These are phyloP conservation scores for Boletus edulis DNA, from an alignment of 768 basidiomycete species.

Conservation along the genomic window DNA sequence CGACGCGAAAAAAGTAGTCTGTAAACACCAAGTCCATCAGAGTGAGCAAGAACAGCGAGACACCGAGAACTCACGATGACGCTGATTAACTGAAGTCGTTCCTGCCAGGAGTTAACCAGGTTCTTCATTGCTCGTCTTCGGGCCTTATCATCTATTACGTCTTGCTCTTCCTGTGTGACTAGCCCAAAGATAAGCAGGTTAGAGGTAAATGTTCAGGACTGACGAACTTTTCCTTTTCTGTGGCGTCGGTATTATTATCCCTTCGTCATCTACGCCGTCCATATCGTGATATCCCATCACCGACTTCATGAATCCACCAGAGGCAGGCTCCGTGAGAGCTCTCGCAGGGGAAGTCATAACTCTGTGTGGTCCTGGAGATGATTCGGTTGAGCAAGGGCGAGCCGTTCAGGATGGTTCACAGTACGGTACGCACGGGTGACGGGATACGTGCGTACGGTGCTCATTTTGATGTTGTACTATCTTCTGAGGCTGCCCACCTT, in stretches of 20 bases:
- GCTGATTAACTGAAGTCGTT: slow-evolving; percentile 57
- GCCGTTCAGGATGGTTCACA: neutral
- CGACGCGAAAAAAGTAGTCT: slow-evolving; percentile 66
- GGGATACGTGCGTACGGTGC: slow-evolving; percentile 7
- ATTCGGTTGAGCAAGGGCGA: neutral
- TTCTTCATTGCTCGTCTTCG: slow-evolving; percentile 45
- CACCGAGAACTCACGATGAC: slow-evolving; percentile 46
- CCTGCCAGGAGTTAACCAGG: slow-evolving; percentile 61
- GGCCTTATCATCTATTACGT: slow-evolving; percentile 45
- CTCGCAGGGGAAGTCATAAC: slow-evolving; percentile 11
- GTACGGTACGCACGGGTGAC: slow-evolving; percentile 1
- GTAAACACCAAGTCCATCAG: neutral
- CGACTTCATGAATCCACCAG: slow-evolving; percentile 20
- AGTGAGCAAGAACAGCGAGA: neutral
- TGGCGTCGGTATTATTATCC: neutral
- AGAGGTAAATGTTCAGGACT: neutral
- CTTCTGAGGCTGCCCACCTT: neutral
- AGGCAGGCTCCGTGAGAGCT: slow-evolving; percentile 18
- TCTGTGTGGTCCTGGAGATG: slow-evolving; percentile 9
- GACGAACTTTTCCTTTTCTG: slow-evolving; percentile 20
- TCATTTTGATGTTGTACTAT: slow-evolving; percentile 6
- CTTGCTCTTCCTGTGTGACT: slow-evolving; percentile 51
- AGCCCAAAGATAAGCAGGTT: neutral
- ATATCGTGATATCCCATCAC: slow-evolving; percentile 12
- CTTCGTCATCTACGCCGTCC: slow-evolving; percentile 19